Conservation (phyloP, 2,329 filamentous ascomycete species). For the Colletotrichum sp. region DNA sequence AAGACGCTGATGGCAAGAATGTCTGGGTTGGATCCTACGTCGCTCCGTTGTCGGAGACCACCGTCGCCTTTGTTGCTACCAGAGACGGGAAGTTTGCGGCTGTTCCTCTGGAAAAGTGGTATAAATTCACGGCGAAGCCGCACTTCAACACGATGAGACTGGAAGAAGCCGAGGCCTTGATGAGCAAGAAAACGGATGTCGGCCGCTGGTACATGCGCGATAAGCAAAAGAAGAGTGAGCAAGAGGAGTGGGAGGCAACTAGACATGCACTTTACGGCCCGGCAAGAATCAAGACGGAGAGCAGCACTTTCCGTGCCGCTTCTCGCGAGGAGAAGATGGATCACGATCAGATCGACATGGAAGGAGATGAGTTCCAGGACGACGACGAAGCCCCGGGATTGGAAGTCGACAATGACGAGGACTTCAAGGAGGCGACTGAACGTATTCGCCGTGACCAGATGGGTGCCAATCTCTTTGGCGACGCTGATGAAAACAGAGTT, state of each 20-base stretch:
- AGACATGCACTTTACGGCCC: slow-evolving; percentile 54
- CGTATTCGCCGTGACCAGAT: slow-evolving; percentile 81
- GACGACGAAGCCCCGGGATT: slow-evolving; percentile 82
- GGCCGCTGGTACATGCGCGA: slow-evolving; percentile 82
- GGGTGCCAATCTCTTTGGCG: slow-evolving; percentile 83
- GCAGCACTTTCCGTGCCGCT: slow-evolving; percentile 64
- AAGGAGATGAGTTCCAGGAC: slow-evolving; percentile 81
- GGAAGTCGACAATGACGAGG: slow-evolving; percentile 82
- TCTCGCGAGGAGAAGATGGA: slow-evolving; percentile 71
- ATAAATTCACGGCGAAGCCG: slow-evolving; percentile 83
- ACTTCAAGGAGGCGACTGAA: slow-evolving; percentile 73
- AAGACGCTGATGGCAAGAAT: slow-evolving; percentile 95
- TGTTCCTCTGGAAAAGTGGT: slow-evolving; percentile 95
- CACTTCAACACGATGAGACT: slow-evolving; percentile 79
- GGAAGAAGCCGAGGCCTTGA: slow-evolving; percentile 84
- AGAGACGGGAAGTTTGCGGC: slow-evolving; percentile 76
- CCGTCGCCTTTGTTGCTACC: slow-evolving; percentile 75
- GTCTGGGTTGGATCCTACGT: slow-evolving; percentile 94
- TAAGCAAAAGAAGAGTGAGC: slow-evolving; percentile 60
- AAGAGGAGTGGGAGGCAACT: slow-evolving; percentile 67
- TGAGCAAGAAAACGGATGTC: slow-evolving; percentile 78
- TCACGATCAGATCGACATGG: slow-evolving; percentile 72
- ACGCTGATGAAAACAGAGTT: slow-evolving; percentile 72
- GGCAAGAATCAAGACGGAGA: slow-evolving; percentile 72
- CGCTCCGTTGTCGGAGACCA: slow-evolving; percentile 83